Percentiles rank a stretch among this genome's conserved stretches.
Conservation (phyloP, 2,329 filamentous ascomycete species). For the Fusarium clavum region DNA sequence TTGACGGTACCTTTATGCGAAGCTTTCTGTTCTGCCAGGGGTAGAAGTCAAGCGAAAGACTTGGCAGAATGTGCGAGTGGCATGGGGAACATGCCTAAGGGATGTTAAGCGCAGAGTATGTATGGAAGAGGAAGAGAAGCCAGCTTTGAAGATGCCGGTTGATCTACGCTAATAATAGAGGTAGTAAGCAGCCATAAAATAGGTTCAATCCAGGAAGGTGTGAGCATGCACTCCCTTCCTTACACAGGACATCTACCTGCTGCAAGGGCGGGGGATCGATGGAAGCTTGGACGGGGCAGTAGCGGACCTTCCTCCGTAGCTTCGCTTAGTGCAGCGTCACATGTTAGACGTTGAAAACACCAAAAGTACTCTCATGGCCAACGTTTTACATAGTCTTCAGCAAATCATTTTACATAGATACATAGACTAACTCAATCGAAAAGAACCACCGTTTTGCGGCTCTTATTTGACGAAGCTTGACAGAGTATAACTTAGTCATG, state of each 20-base stretch:
- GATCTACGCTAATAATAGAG: conserved; percentile 1
- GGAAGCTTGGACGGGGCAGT: conserved; percentile 2
- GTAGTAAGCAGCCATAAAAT: neutral
- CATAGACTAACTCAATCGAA: neutral
- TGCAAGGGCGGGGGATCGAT: conserved; percentile 20
- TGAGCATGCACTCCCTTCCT: conserved; percentile 14
- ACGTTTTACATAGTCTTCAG: neutral
- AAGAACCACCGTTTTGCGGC: too few species aligned
- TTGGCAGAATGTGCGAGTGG: conserved; percentile 23
- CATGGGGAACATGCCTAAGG: neutral
- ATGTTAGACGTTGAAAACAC: conserved; percentile 11
- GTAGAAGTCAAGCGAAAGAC: conserved; percentile 29
- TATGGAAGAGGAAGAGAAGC: conserved; percentile 1
- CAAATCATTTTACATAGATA: neutral
- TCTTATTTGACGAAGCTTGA: neutral
- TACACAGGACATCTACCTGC: neutral
- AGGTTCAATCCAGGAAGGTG: conserved; percentile 3
- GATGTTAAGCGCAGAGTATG: neutral
- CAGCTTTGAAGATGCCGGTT: conserved; percentile 1
- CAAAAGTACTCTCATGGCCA: neutral
- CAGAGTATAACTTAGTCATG: conserved; percentile 12
- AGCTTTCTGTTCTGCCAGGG: conserved; percentile 23
- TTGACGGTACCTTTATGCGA: conserved; percentile 31
- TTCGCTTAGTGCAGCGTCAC: conserved; percentile 33
- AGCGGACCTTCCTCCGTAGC: conserved; percentile 8